Base-by-base conservation (phyloP, 371 early-diverging fungal species). In the Mortierella polycephala region DNA sequence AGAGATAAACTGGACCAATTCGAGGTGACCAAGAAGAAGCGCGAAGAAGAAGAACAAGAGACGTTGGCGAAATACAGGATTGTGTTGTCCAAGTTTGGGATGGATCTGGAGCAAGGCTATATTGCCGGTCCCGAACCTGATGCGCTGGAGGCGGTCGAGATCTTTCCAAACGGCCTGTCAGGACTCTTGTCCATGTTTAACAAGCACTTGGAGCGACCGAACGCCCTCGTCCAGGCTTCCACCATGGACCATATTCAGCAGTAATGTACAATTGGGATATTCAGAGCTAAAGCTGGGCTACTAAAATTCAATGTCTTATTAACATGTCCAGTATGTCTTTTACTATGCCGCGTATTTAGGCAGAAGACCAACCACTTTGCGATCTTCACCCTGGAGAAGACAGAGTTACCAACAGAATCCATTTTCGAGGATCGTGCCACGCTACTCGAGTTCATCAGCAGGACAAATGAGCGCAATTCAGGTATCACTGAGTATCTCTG, bases 1-100 rank as follows among this genome's bases (percentile, higher is more conserved):
- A 73, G 82, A 5, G 87, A 89, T 54, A 88, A 89, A 56, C 72
- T 87, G 20, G 87, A 85, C 18, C 87, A 84, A 45, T 87, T 87
- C 60, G 88, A 89, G 58, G 82, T 72, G 7, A 84, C 86, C 0
- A 82, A 85, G 12, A 81, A 81, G 13, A 83, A 87, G 57, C 87
- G 87, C 79, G 67, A 85, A n/a, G 81, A 85, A 12, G 89, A 89
- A 64, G 88, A 88, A 56, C 75, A 70, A 7, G 75, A 75, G n/a
- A 81, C 85, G 12, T 57, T 70, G 9, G 62, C 75, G 2, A 84
- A 83, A 60, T 69, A 86, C 21, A 81, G 84, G 65, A 40, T 57
- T 6, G 76, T 86, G 0, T 76, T 85, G 37, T 74, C 83, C n/a
- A 71, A 64, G 18, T 69, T 85, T 40, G 71, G 79, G 10, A 45